Evolutionary conservation across 345 rosid species (phyloP).

Genomic region (Draba incana): DNA sequence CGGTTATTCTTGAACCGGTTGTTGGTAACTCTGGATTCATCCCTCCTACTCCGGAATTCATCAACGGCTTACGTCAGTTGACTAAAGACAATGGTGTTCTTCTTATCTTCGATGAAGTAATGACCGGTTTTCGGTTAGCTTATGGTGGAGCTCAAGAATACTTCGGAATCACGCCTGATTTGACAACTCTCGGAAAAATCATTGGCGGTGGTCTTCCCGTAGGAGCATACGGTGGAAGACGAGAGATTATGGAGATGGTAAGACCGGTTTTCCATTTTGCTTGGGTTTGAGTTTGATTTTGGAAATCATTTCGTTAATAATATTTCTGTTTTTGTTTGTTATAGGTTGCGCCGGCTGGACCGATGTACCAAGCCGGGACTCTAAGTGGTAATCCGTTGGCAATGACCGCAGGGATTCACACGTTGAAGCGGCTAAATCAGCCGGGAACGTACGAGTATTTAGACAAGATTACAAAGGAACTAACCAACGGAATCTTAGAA

Average conservation of each 20-base stretch:
- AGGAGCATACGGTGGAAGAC: conserved; percentile 95
- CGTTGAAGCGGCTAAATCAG: conserved; percentile 66
- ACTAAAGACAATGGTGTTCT: conserved; percentile 69
- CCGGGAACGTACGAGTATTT: conserved; percentile 82
- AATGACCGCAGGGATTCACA: conserved; percentile 90
- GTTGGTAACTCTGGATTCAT: conserved; percentile 93
- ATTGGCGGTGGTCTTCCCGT: conserved; percentile 94
- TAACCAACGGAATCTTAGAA: conserved; percentile 67
- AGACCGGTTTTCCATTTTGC: background rate
- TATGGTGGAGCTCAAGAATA: conserved; percentile 97
- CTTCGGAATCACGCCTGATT: conserved; percentile 78
- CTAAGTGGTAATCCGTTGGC: conserved; percentile 96
- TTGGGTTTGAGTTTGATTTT: background rate
- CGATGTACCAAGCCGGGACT: conserved; percentile 98
- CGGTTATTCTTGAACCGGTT: conserved; percentile 84
- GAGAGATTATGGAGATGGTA: conserved; percentile 95
- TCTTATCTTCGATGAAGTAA: conserved; percentile 90
- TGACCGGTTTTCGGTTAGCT: conserved; percentile 89
- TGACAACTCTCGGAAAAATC: conserved; percentile 87
- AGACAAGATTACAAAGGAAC: conserved; percentile 70
- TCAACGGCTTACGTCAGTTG: conserved; percentile 55
- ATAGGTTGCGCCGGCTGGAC: conserved; percentile 90
- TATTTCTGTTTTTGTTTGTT: background rate
- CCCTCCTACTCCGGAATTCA: conserved; percentile 72
- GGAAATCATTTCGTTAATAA: background rate